Evolutionary conservation across 345 rosid genomes (phyloP), one percentile per base, ranked within the genome.

Genomic region (Brassica incana): DNA sequence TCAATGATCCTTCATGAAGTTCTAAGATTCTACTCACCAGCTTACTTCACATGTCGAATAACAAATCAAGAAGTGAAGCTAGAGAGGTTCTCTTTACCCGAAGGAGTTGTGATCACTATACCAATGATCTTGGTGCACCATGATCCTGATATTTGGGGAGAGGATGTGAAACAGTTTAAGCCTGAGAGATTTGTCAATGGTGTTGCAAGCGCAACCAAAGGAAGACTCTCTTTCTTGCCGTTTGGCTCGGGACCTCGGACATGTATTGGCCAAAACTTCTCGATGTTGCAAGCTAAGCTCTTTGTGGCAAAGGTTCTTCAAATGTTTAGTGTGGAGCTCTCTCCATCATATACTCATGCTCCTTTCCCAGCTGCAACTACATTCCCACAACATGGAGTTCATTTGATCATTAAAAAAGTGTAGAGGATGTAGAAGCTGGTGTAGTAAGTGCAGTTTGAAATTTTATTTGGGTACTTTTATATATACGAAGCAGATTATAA

Each of bases 211-310:
- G 90, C 90, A 23, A 77, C 87, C 4, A 81, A 86, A 60, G 84
- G 80, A 52, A 78, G 77, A 69, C 82, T 86, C n/a, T 71, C 88
- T 0, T 84, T 77, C 88, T 75, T 88, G 3, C 87, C 88, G 0
- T 88, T 88, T 67, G 68, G 87, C 35, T 77, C 80, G 12, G 88
- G 92, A 1, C 90, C 89, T 67, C 40, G 88, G 11, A 81, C 84
- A 4, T 89, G 92, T 74, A 76, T 87, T 10, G 92, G 92, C 9
- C 89, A 85, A 12, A 86, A 87, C 75, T 87, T 89, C 50, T 80
- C 89, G 0, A 60, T 83, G 78, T 1, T 86, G 56, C 87, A 89
- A 79, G 83, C 88, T 35, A 89, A 87, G 78, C 63, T 87, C 16
- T 84, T 74, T 16, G 14, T 87, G 70, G 85, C 85, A 14, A 75